A percentile compares a stretch with the other conserved stretches of the same genome.
Conservation (phyloP, 169 alveolate genomes). For the Perkinsus chesapeaki region DNA sequence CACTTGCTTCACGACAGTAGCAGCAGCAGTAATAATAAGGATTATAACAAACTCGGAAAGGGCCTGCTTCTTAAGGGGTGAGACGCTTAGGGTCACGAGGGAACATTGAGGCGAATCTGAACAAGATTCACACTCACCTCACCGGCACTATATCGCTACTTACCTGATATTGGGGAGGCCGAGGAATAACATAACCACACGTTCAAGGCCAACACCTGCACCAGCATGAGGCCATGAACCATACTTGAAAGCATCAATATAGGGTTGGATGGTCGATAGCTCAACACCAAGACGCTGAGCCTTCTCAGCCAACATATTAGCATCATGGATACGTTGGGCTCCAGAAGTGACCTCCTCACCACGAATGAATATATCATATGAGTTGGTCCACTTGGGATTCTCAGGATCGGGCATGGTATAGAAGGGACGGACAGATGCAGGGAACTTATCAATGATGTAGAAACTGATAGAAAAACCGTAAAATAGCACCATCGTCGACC, state of each 20-base stretch:
- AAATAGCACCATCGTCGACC: too few species aligned
- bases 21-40: background rate
- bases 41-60: background rate
- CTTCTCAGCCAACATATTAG: constrained; percentile 76
- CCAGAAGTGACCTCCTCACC: constrained; percentile 99
- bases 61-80: constrained; percentile 65
- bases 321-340: constrained; percentile 97
- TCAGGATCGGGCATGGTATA: constrained; percentile 94
- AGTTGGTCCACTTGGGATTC: constrained; percentile 80
- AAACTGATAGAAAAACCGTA: constrained; percentile 5
- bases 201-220: constrained; percentile 98
- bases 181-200: constrained; percentile 92
- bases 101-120: constrained; percentile 90
- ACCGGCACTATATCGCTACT: background rate
- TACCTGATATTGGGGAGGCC: background rate
- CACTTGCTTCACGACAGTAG: too few species aligned
- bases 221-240: constrained; percentile 99
- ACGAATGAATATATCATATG: constrained; percentile 98
- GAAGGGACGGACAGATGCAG: constrained; percentile 94
- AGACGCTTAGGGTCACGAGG: constrained; percentile 98
- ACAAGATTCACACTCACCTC: constrained; percentile 18
- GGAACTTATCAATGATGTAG: constrained; percentile 93
- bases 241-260: constrained; percentile 87
- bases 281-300: constrained; percentile 48
- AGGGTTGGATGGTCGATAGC: constrained; percentile 76